Base-by-base conservation (phyloP, 2,329 filamentous ascomycete genomes). In the Alternaria sp. region DNA sequence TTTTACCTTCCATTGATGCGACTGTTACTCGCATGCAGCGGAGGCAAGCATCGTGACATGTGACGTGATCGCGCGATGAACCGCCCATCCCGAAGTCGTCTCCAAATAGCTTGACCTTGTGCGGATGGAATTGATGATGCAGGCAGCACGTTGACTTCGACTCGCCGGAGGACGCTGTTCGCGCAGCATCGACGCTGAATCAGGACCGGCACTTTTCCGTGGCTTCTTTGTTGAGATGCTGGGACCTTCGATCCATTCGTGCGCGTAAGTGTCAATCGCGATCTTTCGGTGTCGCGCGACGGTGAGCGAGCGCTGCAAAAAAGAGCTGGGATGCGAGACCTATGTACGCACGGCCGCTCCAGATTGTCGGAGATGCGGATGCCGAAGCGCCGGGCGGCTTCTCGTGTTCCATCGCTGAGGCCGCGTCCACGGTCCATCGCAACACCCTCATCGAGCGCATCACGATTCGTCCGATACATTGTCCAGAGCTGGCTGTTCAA, bases 301-400 rank as follows among this genome's bases (percentile, higher is more conserved):
- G 36, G 40, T 26, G 28, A 43, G 40, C 26, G 21, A 44, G 21
- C 10, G 21, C 40, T 43, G n/a, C 28, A 26, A 36, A 47, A 46
- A 43, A 40, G 25, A 55, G 52, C 25, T 43, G 52, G 32, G 43
- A 47, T 32, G 13, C 51, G 32, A 36, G 32, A 36, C 7, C 15
- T 36, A 36, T 4, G 4, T n/a, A 23, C 28, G 45, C 50, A 55
- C 51, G 40, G 43, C 26, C 43, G 25, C 51, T 28, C 25, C 15
- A 9, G 26, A 21, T 5, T 23, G 28, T 44, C 40, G 30, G 19
- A 21, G 32, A 23, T 13, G 8, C 32, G 28, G 32, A 49, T 5
- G 43, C 51, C 57, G 57, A 49, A 28, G 13, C 40, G n/a, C 57
- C 57, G 57, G 55, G 51, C 21, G 32, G 40, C 13, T n/a, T 36